A percentile compares a stretch with the other conserved stretches of the same genome.
Evolutionary conservation across 2,329 filamentous ascomycete genomes (phyloP).

Genomic region (Tolypocladium sp.): DNA sequence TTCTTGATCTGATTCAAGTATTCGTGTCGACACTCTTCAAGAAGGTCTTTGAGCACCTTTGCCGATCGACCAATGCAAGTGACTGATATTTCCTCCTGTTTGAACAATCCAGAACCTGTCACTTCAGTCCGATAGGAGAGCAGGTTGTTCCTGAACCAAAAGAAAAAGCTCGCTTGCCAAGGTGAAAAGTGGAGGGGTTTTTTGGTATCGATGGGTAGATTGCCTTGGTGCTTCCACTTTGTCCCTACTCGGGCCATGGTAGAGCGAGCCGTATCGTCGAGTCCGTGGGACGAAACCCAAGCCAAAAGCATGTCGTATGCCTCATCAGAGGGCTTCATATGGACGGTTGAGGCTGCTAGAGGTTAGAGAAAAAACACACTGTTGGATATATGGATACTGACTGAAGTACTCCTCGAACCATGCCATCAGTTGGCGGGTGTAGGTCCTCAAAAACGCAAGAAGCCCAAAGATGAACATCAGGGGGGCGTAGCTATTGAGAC

Average conservation of each 20-base stretch:
- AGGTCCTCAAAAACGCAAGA: no score
- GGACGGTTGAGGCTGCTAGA: slow-evolving; percentile 1
- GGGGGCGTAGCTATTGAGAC: no score
- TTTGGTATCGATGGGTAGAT: slow-evolving; percentile 5
- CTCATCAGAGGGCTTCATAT: slow-evolving; percentile 2
- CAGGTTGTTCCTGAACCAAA: slow-evolving; percentile 6
- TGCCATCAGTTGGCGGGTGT: no score
- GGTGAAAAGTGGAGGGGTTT: slow-evolving; percentile 5
- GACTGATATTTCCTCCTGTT: slow-evolving; percentile 13
- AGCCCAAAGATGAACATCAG: no score
- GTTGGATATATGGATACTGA: no score
- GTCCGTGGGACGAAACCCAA: slow-evolving; percentile 6
- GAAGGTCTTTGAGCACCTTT: slow-evolving; percentile 15
- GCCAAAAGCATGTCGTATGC: slow-evolving; percentile 5
- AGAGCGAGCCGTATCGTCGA: slow-evolving; percentile 9
- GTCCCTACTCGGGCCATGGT: neutral
- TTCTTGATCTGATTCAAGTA: slow-evolving; percentile 18
- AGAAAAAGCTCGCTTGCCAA: slow-evolving; percentile 4
- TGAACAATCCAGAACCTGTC: slow-evolving; percentile 5
- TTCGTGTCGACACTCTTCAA: slow-evolving; percentile 16
- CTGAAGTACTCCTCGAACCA: no score
- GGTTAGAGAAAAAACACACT: no score
- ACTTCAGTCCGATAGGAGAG: slow-evolving; percentile 7
- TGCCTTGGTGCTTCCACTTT: neutral
- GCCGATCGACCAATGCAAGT: slow-evolving; percentile 14